Evolutionary conservation across 345 rosid genomes (phyloP), one percentile per base, ranked within the genome.

Genomic region (Adansonia digitata): DNA sequence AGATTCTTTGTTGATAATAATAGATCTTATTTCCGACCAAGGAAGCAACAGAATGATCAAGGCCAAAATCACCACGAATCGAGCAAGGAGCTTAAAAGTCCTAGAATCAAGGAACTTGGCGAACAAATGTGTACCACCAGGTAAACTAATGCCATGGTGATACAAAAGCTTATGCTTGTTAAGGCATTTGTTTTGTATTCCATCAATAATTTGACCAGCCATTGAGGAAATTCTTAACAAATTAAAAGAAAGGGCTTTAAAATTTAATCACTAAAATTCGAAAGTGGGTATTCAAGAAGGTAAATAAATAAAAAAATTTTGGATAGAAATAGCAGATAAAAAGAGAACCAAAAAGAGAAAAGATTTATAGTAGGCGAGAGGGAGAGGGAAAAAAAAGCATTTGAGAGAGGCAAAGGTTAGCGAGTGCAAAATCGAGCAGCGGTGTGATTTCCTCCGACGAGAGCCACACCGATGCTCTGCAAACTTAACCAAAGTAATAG

Each of bases 361-460:
- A 68, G 14, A 6, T 35, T 43, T 11, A 74, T 40, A 27, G 20
- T 5, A 10, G 20, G 9, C 2, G 66, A 74, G 57, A 74, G 59
- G 74, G 53, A 66, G 75, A 79, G 67, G 46, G 34, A 31, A 71
- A 73, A 56, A 29, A 20, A 20, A 29, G 45, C 31, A 14, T 29
- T 60, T 17, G 69, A 55, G 31, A 64, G 65, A 69, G 48, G 69
- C 71, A 62, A 62, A 22, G 1, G 17, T 83, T 89, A 88, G 84
- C 94, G 92, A 81, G 91, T 89, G 77, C 94, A 90, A 80, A 89
- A 90, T 80, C 96, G 86, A 60, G 97, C 90, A 48, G 92, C 91
- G 31, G 94, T 90, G 77, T 89, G 97, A 75, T 92, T 92, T 70
- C 95, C 97, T 85, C 95, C 95, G 81, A 87, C 91, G 12, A 89